Evolutionary conservation across 2,329 filamentous ascomycete genomes (phyloP), one percentile per base, ranked within the genome.

Genomic region (Pyricularia grisea): DNA sequence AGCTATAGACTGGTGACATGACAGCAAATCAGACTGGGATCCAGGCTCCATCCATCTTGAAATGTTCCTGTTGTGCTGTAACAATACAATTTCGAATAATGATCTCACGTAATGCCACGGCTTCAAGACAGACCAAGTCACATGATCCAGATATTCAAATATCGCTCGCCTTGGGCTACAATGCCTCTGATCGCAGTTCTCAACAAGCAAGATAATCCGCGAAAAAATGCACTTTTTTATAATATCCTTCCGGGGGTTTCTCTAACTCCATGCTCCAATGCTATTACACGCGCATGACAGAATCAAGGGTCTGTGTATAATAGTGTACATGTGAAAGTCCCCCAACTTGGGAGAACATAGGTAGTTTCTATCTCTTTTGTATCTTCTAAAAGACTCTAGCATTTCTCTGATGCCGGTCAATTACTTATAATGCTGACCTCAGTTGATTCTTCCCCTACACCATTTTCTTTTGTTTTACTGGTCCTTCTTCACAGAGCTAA

Each of bases 401-500:
- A 42, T 36, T 31, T 14, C 11, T 61, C 10, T 6, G 5, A 63
- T 63, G 12, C 60, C 2, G 25, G 60, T 30, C 60, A 63, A 63
- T 63, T 63, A 63, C 60, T 28, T 58, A 25, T 25, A 23, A 61
- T 61, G 58, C 60, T 63, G 60, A 27, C 27, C 58, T 50, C 42
- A 14, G 10, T 9, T 63, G 58, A 14, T 30, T 2, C 27, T 5
- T 17, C 5, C 60, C 25, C 6, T 23, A 28, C 14, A 12, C 25
- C 23, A 30, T 20, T 7, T 3, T 3, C 1, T 3, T 10, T 61
- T 61, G 67, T 50, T 76, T 77, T 83, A 85, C 77, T 81, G 79
- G 70, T 85, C 79, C 79, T 88, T 88, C 81, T 88, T 88, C 23
- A 76, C 76, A 77, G 81, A 80, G 61, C 79, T 73, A 36, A 78